Conservation (phyloP, 768 basidiomycete species). For the Boletus bicolor region DNA sequence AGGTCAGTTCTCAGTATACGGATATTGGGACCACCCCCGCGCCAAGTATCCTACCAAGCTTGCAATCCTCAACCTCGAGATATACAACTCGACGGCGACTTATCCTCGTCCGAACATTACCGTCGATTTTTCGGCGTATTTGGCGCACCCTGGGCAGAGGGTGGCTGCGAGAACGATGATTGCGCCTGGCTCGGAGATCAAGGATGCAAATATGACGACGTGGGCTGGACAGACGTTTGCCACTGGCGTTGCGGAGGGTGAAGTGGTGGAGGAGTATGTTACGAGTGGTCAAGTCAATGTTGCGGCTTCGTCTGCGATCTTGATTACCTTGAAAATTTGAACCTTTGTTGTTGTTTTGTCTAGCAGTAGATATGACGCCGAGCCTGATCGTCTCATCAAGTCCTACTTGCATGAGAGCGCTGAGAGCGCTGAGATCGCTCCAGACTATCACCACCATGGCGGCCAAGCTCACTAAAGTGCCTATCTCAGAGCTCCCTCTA, state of each 20-base stretch:
- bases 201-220: slow-evolving; percentile 40
- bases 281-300: slow-evolving; percentile 33
- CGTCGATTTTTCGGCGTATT: slow-evolving; percentile 45
- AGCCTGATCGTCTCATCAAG: not conserved
- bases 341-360: not conserved
- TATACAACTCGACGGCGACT: slow-evolving; percentile 46
- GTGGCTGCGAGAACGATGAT: slow-evolving; percentile 42
- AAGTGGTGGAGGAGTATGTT: slow-evolving; percentile 38
- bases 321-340: slow-evolving; percentile 22
- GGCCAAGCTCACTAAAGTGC: slow-evolving; percentile 20
- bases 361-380: not conserved
- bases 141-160: slow-evolving; percentile 23
- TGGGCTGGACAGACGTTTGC: slow-evolving; percentile 51
- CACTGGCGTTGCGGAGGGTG: slow-evolving; percentile 38
- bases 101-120: slow-evolving; percentile 40
- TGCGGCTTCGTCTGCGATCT: slow-evolving; percentile 37
- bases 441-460: slow-evolving; percentile 19
- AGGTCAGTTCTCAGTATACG: slow-evolving; percentile 51
- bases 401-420: slow-evolving; percentile 17
- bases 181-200: slow-evolving; percentile 48
- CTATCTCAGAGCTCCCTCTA: slow-evolving; percentile 48
- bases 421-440: slow-evolving; percentile 16
- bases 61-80: slow-evolving; percentile 48
- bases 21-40: slow-evolving; percentile 42
- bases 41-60: slow-evolving; percentile 41